Base-by-base conservation (phyloP, 768 basidiomycete species). In the Astraeus odoratus region DNA sequence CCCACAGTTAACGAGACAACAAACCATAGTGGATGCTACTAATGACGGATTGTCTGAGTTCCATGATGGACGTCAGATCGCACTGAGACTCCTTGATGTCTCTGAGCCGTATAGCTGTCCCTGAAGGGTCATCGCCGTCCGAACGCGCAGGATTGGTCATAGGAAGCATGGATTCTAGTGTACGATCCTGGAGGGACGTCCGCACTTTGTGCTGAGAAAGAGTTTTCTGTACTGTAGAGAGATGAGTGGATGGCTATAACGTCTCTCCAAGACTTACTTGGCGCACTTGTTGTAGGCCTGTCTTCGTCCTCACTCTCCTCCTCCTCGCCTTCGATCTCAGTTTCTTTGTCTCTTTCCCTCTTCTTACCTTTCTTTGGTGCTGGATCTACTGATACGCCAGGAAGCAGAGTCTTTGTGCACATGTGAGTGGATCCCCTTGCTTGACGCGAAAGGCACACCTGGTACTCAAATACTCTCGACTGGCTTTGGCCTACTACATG, bases 141-240 rank as follows among this genome's bases (percentile, higher is more conserved):
- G 68, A 63, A 38, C 71, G 76, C 5, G 73, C 69, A 3, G 80
- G 76, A 49, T 81, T 78, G 19, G 66, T 56, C 8, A 86, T 71
- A 1, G 84, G 83, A 49, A 97, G 86, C 90, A 97, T 96, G 1
- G 92, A 92, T 57, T 98, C 95, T 13, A 99, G 75, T 0, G 94
- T 98, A 27, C 94, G 80, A 47, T 94, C 88, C 35, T 83, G 72
- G 8, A 83, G 67, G 8, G 92, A 95, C 2, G 90, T 93, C 45
- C 95, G 80, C 42, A 97, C 87, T 75, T 96, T 95, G 61, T 93
- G 81, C 20, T 97, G 85, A 2, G 94, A 83, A 44, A 77, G 73
- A 0, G 72, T 59, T 57, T 83, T 83, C 56, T 74, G 76, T 46
- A 50, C 56, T 53, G 38, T 35, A 37, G 22, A 41, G 20, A 7